Evolutionary conservation across 2,329 filamentous ascomycete species (phyloP).

Genomic region (Dothideomycetes sp.): DNA sequence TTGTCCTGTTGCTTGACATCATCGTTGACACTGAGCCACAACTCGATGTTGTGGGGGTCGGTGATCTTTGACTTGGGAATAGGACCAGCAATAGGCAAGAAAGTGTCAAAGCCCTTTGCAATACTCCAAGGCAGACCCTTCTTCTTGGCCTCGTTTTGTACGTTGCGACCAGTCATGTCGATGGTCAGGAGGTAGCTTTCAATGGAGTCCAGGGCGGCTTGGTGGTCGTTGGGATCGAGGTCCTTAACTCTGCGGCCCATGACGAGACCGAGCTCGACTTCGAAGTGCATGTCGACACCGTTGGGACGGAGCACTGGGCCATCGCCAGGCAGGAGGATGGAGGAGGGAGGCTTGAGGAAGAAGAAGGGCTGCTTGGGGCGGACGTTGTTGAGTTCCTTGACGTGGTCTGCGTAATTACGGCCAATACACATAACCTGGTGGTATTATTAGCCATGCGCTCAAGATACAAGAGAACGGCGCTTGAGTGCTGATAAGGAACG

Average conservation of each 20-base stretch:
- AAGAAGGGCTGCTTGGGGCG: conserved; percentile 66
- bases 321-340: conserved; percentile 68
- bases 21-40: conserved; percentile 79
- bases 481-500: background rate
- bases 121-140: conserved; percentile 95
- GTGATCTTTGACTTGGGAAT: conserved; percentile 73
- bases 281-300: conserved; percentile 83
- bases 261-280: conserved; percentile 85
- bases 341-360: conserved; percentile 90
- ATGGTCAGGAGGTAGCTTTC: conserved; percentile 83
- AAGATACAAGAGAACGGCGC: background rate
- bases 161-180: conserved; percentile 94
- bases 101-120: conserved; percentile 96
- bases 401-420: conserved; percentile 94
- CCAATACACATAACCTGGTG: conserved; percentile 79
- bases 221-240: conserved; percentile 61
- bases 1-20: conserved; percentile 72
- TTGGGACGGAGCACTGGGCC: conserved; percentile 74
- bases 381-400: conserved; percentile 79
- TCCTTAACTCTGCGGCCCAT: conserved; percentile 75
- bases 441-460: background rate
- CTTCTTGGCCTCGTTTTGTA: conserved; percentile 93
- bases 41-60: conserved; percentile 78
- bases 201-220: conserved; percentile 73
- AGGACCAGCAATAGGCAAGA: conserved; percentile 74